Evolutionary conservation across 495 filamentous ascomycete species (phyloP), one percentile per base, ranked within the genome.

Genomic region (Penicillium angulare): DNA sequence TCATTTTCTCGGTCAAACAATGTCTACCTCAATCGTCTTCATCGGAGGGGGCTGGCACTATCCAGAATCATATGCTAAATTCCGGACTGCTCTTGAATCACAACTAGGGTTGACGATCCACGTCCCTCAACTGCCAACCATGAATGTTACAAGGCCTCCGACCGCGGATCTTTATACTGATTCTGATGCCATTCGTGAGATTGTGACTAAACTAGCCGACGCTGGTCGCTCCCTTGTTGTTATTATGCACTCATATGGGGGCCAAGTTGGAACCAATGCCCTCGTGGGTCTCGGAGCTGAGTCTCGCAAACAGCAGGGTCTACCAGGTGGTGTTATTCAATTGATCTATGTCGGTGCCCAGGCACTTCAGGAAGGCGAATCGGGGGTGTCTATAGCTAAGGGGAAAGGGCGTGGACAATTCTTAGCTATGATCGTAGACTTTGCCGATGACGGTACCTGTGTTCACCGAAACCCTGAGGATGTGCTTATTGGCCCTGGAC

Each of bases 1-100:
- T n/a, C n/a, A n/a, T 41, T 23, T 21, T 41, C 38, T 41, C 21
- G 3, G 5, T 41, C n/a, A 21, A 36, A 15, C 34, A n/a, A 43
- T 43, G 40, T 43, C 40, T 27, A 22, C 23, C 7, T 21, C 40
- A 26, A 43, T 43, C 13, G 40, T 43, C 22, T 75, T 79, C 55
- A 65, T 78, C 43, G 64, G 65, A 50, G 66, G 66, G 35, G 79
- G 75, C 26, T 29, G 26, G 26, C 26, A 5, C 26, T 5, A 5
- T 29, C 26, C 26, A 29, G 26, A 29, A 10, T 29, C 26, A 29
- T 29, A 29, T 10, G 26, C 26, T 10, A 29, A 5, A 29, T 29
- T 29, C 26, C 26, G 26, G 5, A 29, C 26, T 5, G 26, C 26
- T 29, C 26, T 29, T 10, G 26, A 29, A 29, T 29, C 26, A 10